Base-by-base conservation (phyloP, 2,329 filamentous ascomycete species). In the Fusarium illudens region DNA sequence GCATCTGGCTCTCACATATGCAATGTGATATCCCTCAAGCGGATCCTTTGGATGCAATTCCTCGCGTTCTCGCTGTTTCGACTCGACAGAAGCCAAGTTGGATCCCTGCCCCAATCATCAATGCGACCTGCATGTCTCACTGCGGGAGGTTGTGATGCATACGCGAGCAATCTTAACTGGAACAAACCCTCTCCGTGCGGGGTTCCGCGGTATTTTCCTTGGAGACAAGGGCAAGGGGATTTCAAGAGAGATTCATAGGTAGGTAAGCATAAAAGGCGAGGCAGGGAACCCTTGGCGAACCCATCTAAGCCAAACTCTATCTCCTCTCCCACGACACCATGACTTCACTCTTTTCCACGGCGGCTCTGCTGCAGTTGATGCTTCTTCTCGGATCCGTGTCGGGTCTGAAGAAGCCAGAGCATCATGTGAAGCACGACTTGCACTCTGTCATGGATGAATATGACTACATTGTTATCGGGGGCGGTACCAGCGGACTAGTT, bases 401-500 rank as follows among this genome's bases (percentile, higher is more conserved):
- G 6, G 20, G 32, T n/a, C 49, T 52, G n/a, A n/a, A 52, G 32
- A 25, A 52, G 32, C 32, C n/a, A 15, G 22, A 52, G 49, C 32
- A 37, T 17, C 32, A 52, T 37, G 20, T 6, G 4, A 13, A 52
- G 32, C 30, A 22, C 32, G 33, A 34, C 33, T 22, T 52, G 49
- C 20, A 36, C 6, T 52, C 49, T 36, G 11, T 36, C 22, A 5
- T 22, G 20, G 20, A 33, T 17, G 7, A 36, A 25, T 52, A 52
- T 19, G 49, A 52, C n/a, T 52, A 52, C 7, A 71, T 78, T 19
- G 69, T 78, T n/a, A 64, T 76, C 2, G 76, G 76, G 10, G 76
- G 76, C 3, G 76, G 76, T 1, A 76, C 76, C 4, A 72, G 73
- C 7, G 75, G 76, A 9, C 67, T 78, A 9, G 73, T 73, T 10